Conservation (phyloP, 306 rosid species). For the Castanospermum australe region DNA sequence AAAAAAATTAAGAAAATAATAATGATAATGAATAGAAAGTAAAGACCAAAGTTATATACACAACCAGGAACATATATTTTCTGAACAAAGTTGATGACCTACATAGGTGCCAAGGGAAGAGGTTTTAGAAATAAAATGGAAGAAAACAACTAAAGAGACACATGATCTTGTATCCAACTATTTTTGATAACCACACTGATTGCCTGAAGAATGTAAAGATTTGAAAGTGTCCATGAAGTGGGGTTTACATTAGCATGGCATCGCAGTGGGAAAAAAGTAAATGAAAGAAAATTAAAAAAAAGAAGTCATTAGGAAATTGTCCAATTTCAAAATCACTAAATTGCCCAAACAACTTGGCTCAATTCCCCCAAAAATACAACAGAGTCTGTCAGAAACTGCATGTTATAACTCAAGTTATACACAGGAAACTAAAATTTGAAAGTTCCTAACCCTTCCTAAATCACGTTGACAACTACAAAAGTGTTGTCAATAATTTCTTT, state of each 20-base stretch:
- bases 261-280: neutral
- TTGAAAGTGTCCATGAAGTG: neutral
- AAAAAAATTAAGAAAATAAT: neutral
- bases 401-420: too few species aligned
- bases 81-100: too few species aligned
- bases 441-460: neutral
- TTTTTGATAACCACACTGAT: neutral
- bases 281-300: too few species aligned
- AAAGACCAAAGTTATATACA: neutral
- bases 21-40: neutral
- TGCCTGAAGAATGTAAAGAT: neutral
- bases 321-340: too few species aligned
- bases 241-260: neutral
- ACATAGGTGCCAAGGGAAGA: neutral
- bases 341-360: too few species aligned
- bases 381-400: too few species aligned
- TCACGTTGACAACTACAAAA: neutral
- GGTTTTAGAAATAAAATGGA: neutral
- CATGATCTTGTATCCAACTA: neutral
- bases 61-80: neutral
- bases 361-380: too few species aligned
- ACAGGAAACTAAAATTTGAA: neutral
- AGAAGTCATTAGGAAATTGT: neutral
- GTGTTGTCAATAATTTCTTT: neutral
- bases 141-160: neutral